A percentile compares a stretch with the other conserved stretches of the same genome.
These are phyloP conservation scores for Sarocladium strictum DNA, from an alignment of 2,329 filamentous ascomycete species.

Conservation along the genomic window DNA sequence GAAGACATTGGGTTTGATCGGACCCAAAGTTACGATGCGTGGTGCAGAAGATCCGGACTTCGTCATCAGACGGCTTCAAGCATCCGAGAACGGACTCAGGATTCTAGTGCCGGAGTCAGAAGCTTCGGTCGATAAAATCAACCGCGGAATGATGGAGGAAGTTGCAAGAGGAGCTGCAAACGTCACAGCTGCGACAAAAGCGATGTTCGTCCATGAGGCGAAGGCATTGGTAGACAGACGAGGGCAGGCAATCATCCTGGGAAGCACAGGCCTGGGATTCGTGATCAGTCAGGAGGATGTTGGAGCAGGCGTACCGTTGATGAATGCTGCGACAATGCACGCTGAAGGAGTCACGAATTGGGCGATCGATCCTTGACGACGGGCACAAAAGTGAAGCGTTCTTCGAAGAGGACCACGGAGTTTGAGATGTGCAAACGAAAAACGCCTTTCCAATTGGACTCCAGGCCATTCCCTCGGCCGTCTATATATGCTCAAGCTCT, in stretches of 20 bases:
- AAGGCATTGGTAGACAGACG: constrained; percentile 8
- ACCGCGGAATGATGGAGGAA: constrained; percentile 14
- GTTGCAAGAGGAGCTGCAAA: constrained; percentile 11
- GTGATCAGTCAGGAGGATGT: constrained; percentile 11
- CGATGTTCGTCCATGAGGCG: constrained; percentile 12
- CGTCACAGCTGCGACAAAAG: constrained; percentile 10
- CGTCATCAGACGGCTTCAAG: constrained; percentile 9
- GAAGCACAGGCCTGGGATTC: constrained; percentile 13
- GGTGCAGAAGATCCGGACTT: constrained; percentile 9
- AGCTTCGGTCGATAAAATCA: constrained; percentile 8
- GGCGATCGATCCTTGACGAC: not conserved
- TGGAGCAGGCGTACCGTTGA: constrained; percentile 8
- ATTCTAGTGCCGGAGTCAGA: constrained; percentile 11
- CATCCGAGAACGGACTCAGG: not conserved
- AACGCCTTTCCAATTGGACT: too few relatives aligned
- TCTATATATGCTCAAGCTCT: too few relatives aligned
- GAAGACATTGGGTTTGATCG: constrained; percentile 11
- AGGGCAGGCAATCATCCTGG: constrained; percentile 11
- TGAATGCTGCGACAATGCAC: constrained; percentile 12
- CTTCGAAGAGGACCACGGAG: too few relatives aligned
- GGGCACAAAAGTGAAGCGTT: not conserved
- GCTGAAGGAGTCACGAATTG: constrained; percentile 10
- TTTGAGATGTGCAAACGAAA: too few relatives aligned
- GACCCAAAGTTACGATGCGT: constrained; percentile 11
- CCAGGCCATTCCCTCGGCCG: too few relatives aligned